phyloP scores from a whole-genome alignment of 768 basidiomycete genomes.

The Lactifluus rugatus region DNA sequence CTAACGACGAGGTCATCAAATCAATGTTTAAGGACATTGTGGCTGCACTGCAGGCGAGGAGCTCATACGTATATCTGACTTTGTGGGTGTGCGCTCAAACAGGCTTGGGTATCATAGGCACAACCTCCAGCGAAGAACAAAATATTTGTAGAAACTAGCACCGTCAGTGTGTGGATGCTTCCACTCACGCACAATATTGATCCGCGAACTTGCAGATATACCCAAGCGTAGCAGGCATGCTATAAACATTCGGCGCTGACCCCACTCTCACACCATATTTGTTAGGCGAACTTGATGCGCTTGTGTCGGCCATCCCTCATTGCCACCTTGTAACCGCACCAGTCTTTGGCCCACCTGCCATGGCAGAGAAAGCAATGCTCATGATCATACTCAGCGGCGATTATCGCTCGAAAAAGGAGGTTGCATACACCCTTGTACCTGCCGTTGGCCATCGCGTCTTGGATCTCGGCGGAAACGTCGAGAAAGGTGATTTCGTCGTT shows the following conservation, averaged over 20 bases:
- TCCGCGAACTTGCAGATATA: constrained; percentile 36
- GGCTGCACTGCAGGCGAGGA: constrained; percentile 44
- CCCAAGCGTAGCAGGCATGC: constrained; percentile 40
- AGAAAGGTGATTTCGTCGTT: constrained; percentile 48
- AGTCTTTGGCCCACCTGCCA: constrained; percentile 63
- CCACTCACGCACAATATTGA: background rate
- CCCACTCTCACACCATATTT: background rate
- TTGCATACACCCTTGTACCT: constrained; percentile 69
- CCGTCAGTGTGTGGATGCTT: constrained; percentile 38
- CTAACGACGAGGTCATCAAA: constrained; percentile 61
- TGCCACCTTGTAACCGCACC: constrained; percentile 67
- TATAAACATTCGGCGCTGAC: background rate
- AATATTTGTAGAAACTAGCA: constrained; percentile 81
- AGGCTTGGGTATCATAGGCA: constrained; percentile 15
- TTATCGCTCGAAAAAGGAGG: constrained; percentile 71
- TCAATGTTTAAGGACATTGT: constrained; percentile 52
- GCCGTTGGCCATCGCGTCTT: constrained; percentile 66
- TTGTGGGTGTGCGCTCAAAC: background rate
- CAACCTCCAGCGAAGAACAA: constrained; percentile 41
- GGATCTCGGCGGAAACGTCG: constrained; percentile 79
- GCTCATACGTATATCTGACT: background rate
- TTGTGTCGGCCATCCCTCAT: constrained; percentile 51
- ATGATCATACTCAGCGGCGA: constrained; percentile 75
- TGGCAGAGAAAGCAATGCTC: constrained; percentile 58
- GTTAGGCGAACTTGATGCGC: constrained; percentile 57